Percentiles rank a stretch among this genome's conserved stretches.
phyloP scores from a whole-genome alignment of 257 asterid genomes.

The Scutellaria minor region DNA sequence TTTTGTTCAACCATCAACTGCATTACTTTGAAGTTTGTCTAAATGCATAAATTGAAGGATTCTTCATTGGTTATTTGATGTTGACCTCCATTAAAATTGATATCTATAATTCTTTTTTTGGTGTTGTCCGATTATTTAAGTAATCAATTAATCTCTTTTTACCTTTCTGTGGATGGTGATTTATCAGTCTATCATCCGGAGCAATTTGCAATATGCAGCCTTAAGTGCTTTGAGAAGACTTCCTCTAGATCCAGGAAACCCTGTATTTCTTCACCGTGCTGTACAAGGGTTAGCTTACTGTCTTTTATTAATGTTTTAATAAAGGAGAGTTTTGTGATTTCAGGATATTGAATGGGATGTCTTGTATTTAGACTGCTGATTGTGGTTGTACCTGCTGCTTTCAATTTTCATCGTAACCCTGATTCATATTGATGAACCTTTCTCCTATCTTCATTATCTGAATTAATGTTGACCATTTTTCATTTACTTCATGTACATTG shows the following conservation, averaged over 20 bases:
- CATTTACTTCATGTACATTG: slow-evolving; percentile 4
- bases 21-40: slow-evolving; percentile 20
- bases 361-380: slow-evolving; percentile 17
- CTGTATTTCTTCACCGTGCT: slow-evolving; percentile 92
- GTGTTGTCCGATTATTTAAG: slow-evolving; percentile 30
- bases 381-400: slow-evolving; percentile 24
- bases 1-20: neutral
- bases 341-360: slow-evolving; percentile 1
- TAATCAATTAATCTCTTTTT: slow-evolving; percentile 32
- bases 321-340: slow-evolving; percentile 24
- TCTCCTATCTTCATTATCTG: slow-evolving; percentile 28
- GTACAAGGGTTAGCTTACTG: slow-evolving; percentile 83
- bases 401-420: slow-evolving; percentile 30
- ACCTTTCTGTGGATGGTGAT: slow-evolving; percentile 39
- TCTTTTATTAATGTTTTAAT: slow-evolving; percentile 35
- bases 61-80: neutral
- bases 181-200: slow-evolving; percentile 84
- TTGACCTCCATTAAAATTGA: slow-evolving; percentile 8
- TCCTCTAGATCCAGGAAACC: slow-evolving; percentile 98
- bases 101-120: slow-evolving; percentile 12
- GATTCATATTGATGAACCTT: slow-evolving; percentile 27
- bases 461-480: slow-evolving; percentile 8
- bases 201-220: slow-evolving; percentile 99
- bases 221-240: slow-evolving; percentile 98
- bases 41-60: slow-evolving; percentile 17